Base-by-base conservation (phyloP, 2,329 filamentous ascomycete genomes). In the Chrysoporthe austroafricana region DNA sequence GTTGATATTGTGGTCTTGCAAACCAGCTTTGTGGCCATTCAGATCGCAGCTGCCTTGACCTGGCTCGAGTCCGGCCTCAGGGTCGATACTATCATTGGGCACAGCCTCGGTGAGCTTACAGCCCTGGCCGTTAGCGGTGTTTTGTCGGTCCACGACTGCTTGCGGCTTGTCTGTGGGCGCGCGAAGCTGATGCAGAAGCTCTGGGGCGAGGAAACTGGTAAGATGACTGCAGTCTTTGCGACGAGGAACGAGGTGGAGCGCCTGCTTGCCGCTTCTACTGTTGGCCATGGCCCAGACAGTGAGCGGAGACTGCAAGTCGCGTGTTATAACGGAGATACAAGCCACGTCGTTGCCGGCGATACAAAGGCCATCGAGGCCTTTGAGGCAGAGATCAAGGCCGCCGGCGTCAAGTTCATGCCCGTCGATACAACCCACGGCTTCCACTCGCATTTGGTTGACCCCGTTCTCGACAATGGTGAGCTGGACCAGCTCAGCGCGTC, bases 41-140 rank as follows among this genome's bases (percentile, higher is more conserved):
- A 82, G 71, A 80, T 80, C 63, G 69, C 80, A 1, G 76, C 58
- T 9, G 78, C 79, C 0, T 70, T 68, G 65, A 69, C 66, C 34
- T 81, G 79, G 79, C 76, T 81, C 0, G 78, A 79, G 57, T 75
- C 71, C 11, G 79, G 80, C 1, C 26, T 79, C 16, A 46, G 70
- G 46, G 69, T 70, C 2, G 69, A 42, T 2, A 73, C 73, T 1
- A 71, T 79, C 0, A 74, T 82, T 0, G 81, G 80, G 4, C 80
- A 82, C 68, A 80, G 77, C 68, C 79, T 82, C 26, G 26, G 26
- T 26, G 26, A 26, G 26, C 26, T 26, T 26, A 26, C 26, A 26
- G 26, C 26, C 26, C 26, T 26, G 26, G 26, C 26, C 26, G 26
- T 42, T 3, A 34, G 18, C 48, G 62, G 62, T 6, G 36, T 54